These are phyloP conservation scores for Cymbidium sinense DNA, from an alignment of 106 monocot species.

Conservation along the genomic window DNA sequence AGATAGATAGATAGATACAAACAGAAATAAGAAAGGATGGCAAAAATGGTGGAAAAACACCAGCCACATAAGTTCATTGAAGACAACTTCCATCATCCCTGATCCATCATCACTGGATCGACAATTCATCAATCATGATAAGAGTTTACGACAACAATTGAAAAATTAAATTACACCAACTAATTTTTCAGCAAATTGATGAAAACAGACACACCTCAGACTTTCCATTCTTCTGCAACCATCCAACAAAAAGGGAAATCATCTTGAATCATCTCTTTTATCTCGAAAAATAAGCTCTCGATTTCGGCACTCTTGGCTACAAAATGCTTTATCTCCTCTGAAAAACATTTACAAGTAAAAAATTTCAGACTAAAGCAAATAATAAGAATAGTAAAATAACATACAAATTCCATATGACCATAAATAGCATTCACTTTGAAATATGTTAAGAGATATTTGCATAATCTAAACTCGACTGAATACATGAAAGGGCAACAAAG, in stretches of 20 bases:
- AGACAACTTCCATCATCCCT: neutral
- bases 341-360: neutral
- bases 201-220: too few relatives aligned
- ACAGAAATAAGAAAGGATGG: neutral
- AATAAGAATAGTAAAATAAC: neutral
- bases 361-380: neutral
- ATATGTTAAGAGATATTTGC: too few relatives aligned
- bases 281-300: conserved; percentile 11
- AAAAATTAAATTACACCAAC: too few relatives aligned
- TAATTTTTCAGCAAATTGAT: too few relatives aligned
- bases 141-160: too few relatives aligned
- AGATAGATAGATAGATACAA: too few relatives aligned
- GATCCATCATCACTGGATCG: too few relatives aligned
- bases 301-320: conserved; percentile 17
- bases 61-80: neutral
- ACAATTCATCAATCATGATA: too few relatives aligned
- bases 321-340: conserved; percentile 22
- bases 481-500: neutral
- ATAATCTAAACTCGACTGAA: neutral
- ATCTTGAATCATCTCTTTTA: neutral
- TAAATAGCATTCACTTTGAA: too few relatives aligned
- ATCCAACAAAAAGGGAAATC: neutral
- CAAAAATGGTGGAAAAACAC: neutral
- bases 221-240: too few relatives aligned
- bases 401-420: too few relatives aligned